phyloP scores from a whole-genome alignment of 2,329 filamentous ascomycete species.

The Lomentospora prolificans region DNA sequence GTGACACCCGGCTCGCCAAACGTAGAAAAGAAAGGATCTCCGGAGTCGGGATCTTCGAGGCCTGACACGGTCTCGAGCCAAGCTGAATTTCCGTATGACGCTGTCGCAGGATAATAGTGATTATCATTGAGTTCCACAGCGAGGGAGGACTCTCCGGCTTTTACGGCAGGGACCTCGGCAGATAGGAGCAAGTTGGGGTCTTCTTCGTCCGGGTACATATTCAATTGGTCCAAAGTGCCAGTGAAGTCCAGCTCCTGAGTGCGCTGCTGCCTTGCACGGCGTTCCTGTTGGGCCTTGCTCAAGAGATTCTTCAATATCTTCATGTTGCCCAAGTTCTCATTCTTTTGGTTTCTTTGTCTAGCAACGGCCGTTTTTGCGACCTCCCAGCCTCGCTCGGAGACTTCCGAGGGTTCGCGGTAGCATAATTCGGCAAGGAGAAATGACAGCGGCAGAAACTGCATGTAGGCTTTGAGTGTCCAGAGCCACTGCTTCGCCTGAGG shows the following conservation, averaged over 20 bases:
- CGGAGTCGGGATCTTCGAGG: no score
- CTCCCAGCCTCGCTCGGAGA: not conserved
- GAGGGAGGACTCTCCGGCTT: no score
- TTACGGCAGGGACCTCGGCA: no score
- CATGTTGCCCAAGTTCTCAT: not conserved
- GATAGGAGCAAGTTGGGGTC: no score
- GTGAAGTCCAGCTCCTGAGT: not conserved
- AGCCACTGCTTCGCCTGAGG: not conserved
- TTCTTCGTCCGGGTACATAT: no score
- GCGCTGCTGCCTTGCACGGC: not conserved
- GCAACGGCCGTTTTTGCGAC: not conserved
- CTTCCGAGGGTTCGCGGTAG: not conserved
- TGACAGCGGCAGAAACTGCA: conserved; percentile 3
- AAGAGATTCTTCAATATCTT: not conserved
- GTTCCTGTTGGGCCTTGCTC: not conserved
- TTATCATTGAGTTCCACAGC: no score
- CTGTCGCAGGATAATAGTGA: no score
- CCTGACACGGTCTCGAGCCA: no score
- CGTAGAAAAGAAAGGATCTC: no score
- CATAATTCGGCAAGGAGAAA: not conserved
- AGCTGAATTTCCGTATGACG: no score
- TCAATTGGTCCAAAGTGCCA: not conserved
- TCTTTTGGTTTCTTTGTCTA: not conserved
- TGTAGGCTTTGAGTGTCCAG: not conserved
- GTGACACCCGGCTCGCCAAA: no score